phyloP scores from a whole-genome alignment of 2,329 filamentous ascomycete genomes.

The Fusarium sacchari region DNA sequence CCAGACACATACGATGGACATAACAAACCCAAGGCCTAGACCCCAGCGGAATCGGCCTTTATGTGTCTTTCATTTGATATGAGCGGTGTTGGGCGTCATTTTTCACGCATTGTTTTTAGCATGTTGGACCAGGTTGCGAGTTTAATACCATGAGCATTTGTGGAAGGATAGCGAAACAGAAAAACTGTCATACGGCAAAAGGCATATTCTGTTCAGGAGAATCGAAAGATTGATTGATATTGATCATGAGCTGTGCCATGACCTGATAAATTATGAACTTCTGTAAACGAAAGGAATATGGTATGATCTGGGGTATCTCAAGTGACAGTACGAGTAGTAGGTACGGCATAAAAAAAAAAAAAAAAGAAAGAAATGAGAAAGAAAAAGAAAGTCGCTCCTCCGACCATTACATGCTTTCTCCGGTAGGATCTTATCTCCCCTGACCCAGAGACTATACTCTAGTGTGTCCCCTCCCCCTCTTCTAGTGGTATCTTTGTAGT shows the following conservation, averaged over 20 bases:
- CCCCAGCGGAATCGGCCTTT: neutral
- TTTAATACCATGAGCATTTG: neutral
- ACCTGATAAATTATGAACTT: conserved; percentile 31
- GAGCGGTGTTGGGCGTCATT: neutral
- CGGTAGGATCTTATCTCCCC: neutral
- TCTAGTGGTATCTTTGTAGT: conserved; percentile 34
- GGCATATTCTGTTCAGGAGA: neutral
- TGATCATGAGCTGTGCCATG: conserved; percentile 22
- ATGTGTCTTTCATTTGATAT: neutral
- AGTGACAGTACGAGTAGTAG: conserved; percentile 41
- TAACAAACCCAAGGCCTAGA: neutral
- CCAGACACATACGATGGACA: conserved; percentile 47
- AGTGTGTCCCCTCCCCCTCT: conserved; percentile 10
- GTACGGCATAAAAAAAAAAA: conserved; percentile 27
- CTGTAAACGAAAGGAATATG: conserved; percentile 39
- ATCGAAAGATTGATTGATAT: conserved; percentile 19
- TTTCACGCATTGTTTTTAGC: conserved; percentile 5
- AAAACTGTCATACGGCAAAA: neutral
- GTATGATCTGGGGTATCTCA: conserved; percentile 43
- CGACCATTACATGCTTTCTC: conserved; percentile 33
- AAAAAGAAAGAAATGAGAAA: conserved; percentile 3
- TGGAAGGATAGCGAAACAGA: neutral
- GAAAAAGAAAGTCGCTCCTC: conserved; percentile 21
- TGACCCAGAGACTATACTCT: conserved; percentile 20
- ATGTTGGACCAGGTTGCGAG: conserved; percentile 1